A percentile compares a stretch with the other conserved stretches of the same genome.
Conservation (phyloP, 306 rosid species). For the Castanospermum australe region DNA sequence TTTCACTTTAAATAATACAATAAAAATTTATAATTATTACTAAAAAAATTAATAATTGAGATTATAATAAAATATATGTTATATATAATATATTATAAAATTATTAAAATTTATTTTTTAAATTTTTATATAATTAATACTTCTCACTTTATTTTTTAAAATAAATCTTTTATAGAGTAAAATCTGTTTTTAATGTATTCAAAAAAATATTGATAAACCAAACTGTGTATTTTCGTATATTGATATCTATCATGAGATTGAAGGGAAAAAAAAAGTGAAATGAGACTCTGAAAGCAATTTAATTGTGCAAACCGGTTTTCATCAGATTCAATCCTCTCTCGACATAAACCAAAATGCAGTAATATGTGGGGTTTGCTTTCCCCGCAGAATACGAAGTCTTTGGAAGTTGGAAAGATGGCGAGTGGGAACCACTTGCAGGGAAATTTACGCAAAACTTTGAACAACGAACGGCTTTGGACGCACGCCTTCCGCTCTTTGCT, state of each 20-base stretch:
- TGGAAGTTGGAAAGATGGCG: slow-evolving; percentile 10
- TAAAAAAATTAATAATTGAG: too few species aligned
- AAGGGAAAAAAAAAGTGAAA: neutral
- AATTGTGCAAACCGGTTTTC: slow-evolving; percentile 58
- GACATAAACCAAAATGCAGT: slow-evolving; percentile 50
- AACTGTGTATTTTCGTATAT: slow-evolving; percentile 51
- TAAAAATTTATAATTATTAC: too few species aligned
- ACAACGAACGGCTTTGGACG: slow-evolving; percentile 4
- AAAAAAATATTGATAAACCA: too few species aligned
- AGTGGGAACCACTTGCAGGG: neutral
- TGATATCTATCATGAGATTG: neutral
- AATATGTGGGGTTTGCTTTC: slow-evolving; percentile 42
- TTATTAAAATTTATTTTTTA: too few species aligned
- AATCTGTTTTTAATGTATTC: too few species aligned
- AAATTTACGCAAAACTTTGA: neutral
- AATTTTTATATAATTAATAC: too few species aligned
- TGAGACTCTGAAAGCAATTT: neutral
- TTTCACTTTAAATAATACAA: too few species aligned
- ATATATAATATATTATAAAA: too few species aligned
- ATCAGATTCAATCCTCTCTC: slow-evolving; percentile 85
- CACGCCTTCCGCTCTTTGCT: slow-evolving; percentile 36
- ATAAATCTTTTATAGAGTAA: too few species aligned
- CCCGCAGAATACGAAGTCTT: slow-evolving; percentile 30
- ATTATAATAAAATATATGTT: too few species aligned
- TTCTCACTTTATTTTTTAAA: too few species aligned